Evolutionary conservation across 78 protist species (phyloP).

Genomic region (Dictyostelium brefeldianum): DNA sequence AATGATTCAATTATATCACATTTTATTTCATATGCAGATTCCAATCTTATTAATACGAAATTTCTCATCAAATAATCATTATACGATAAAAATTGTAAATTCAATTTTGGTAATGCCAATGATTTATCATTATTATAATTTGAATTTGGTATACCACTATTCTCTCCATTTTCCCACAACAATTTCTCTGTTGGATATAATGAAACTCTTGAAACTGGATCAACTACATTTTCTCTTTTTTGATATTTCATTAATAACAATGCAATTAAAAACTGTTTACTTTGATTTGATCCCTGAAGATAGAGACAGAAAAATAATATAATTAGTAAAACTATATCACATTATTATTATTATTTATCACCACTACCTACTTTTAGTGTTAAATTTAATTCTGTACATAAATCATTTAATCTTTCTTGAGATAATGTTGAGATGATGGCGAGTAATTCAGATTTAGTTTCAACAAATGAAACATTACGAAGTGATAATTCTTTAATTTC

Average conservation of each 20-base stretch:
- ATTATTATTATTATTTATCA: not conserved
- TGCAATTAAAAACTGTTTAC: conserved; percentile 50
- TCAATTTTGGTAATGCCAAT: conserved; percentile 94
- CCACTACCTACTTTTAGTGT: not conserved
- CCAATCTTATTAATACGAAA: conserved; percentile 92
- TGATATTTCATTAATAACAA: conserved; percentile 34
- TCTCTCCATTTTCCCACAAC: conserved; percentile 76
- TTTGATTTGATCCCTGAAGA: not conserved
- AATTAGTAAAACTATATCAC: not conserved
- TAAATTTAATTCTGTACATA: conserved; percentile 8
- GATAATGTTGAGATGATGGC: conserved; percentile 19
- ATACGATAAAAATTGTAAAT: conserved; percentile 96
- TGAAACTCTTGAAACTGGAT: conserved; percentile 85
- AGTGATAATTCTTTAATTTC: conserved; percentile 86
- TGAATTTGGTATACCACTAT: conserved; percentile 15
- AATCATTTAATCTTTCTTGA: conserved; percentile 36
- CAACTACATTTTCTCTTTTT: conserved; percentile 74
- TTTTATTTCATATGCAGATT: conserved; percentile 91
- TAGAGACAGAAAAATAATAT: not conserved
- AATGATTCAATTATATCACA: conserved; percentile 91
- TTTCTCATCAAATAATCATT: conserved; percentile 96
- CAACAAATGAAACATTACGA: conserved; percentile 78
- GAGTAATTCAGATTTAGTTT: not conserved
- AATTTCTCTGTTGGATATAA: conserved; percentile 89
- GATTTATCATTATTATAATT: conserved; percentile 32